Evolutionary conservation across 164 flowering plant species (phyloP).

Genomic region (Chimonanthus praecox): DNA sequence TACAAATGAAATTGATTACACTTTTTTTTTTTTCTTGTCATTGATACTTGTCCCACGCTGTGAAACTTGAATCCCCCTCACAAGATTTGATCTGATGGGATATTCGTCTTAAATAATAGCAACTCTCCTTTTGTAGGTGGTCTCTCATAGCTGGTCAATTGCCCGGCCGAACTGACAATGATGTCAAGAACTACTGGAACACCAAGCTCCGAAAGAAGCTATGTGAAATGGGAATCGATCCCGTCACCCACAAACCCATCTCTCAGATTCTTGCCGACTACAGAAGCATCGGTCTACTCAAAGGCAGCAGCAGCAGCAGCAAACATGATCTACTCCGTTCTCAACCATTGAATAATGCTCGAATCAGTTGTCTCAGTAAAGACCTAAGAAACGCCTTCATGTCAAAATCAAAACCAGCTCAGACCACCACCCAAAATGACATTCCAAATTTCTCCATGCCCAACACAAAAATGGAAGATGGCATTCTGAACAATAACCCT

Average conservation of each 20-base stretch:
- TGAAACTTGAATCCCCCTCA: no score
- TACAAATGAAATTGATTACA: no score
- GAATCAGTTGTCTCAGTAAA: conserved; percentile 25
- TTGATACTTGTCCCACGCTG: no score
- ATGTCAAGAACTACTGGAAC: conserved; percentile 87
- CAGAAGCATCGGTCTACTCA: conserved; percentile 52
- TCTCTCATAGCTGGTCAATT: conserved; percentile 75
- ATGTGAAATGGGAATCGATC: conserved; percentile 75
- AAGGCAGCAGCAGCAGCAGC: conserved; percentile 7
- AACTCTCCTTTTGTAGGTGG: conserved; percentile 45
- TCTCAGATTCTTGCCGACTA: conserved; percentile 75
- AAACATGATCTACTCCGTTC: background rate
- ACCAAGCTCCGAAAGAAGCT: conserved; percentile 75
- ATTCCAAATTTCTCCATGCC: conserved; percentile 6
- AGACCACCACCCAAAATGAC: conserved; percentile 5
- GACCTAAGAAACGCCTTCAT: conserved; percentile 45
- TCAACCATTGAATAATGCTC: conserved; percentile 8
- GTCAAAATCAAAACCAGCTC: conserved; percentile 21
- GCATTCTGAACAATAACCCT: conserved; percentile 12
- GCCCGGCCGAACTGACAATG: conserved; percentile 86
- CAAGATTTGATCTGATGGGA: no score
- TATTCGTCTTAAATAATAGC: background rate
- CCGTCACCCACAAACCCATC: conserved; percentile 80
- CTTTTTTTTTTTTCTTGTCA: no score
- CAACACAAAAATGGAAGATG: conserved; percentile 9